Conservation (phyloP, 2,329 filamentous ascomycete genomes). For the Xylaria sp. region DNA sequence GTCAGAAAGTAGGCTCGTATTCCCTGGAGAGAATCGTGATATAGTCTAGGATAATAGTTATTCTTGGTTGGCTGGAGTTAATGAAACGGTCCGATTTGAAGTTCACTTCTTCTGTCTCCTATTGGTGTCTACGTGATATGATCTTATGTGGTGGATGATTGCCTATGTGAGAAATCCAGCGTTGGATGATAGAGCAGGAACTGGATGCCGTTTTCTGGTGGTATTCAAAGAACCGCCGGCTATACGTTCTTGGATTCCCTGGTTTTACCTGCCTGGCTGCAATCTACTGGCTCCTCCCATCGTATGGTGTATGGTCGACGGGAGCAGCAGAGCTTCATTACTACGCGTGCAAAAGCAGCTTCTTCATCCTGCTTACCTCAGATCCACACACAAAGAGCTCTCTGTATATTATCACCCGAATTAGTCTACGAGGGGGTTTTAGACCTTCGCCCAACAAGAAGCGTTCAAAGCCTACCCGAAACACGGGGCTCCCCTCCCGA, state of each 20-base stretch:
- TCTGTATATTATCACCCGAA: too few relatives aligned
- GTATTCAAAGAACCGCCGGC: not conserved
- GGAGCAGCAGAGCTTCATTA: not conserved
- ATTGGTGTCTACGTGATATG: not conserved
- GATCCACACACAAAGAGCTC: too few relatives aligned
- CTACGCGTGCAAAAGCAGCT: not conserved
- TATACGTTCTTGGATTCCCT: not conserved
- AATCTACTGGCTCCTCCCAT: not conserved
- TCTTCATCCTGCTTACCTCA: not conserved
- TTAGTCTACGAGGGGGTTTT: too few relatives aligned
- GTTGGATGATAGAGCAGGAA: not conserved
- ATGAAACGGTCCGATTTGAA: not conserved
- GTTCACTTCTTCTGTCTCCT: not conserved
- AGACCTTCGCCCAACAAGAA: too few relatives aligned
- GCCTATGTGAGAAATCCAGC: not conserved
- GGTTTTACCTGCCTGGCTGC: not conserved
- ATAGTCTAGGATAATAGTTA: slow-evolving; percentile 50
- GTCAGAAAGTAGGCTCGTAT: slow-evolving; percentile 83
- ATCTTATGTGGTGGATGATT: not conserved
- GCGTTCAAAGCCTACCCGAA: not conserved
- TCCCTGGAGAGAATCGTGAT: slow-evolving; percentile 81
- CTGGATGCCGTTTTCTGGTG: not conserved
- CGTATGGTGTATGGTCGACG: not conserved
- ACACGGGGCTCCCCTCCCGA: too few relatives aligned
- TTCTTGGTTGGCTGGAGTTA: not conserved